Base-by-base conservation (phyloP, 495 filamentous ascomycete genomes). In the Penicillium ucsense region DNA sequence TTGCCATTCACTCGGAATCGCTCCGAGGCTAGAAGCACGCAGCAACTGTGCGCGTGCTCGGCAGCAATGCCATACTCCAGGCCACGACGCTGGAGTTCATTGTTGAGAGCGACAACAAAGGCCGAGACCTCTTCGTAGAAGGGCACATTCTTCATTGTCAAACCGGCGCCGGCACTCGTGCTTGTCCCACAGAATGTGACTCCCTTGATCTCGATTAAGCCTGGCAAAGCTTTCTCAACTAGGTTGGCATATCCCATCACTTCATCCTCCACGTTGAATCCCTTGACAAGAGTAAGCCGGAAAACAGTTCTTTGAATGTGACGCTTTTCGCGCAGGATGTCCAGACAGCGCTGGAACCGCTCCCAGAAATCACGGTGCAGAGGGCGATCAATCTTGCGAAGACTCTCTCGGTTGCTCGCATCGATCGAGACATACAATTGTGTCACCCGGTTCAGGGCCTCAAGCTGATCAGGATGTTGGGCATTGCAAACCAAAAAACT, bases 311-410 rank as follows among this genome's bases (percentile, higher is more conserved):
- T 83, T 55, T 95, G 91, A 42, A 75, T 66, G 68, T 84, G 82
- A 12, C 91, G 76, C 59, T 84, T 84, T 63, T 86, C 84, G 31
- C 86, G 77, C 8, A 97, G 70, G 53, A 97, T 95, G 48, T 94
- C 89, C 29, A 97, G 75, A 63, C 91, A 97, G 20, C 81, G 74
- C 52, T 84, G 79, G 72, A 97, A 95, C 27, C 91, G 84, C 67
- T 95, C 88, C 91, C 91, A 97, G 68, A 94, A 97, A 66, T 97
- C 91, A 29, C 91, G 83, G 66, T 96, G 89, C 9, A 97, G 78
- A 0, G 91, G 91, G 1, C 91, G 74, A 62, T 97, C 91, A 57
- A 97, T 94, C 49, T 81, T 81, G 12, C 85, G 80, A 31, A 96
- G 74, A 39, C 81, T 86, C 41, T 95, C 89, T n/a, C 78, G 78